Base-by-base conservation (phyloP, 345 rosid genomes). In the Brassica nigra region DNA sequence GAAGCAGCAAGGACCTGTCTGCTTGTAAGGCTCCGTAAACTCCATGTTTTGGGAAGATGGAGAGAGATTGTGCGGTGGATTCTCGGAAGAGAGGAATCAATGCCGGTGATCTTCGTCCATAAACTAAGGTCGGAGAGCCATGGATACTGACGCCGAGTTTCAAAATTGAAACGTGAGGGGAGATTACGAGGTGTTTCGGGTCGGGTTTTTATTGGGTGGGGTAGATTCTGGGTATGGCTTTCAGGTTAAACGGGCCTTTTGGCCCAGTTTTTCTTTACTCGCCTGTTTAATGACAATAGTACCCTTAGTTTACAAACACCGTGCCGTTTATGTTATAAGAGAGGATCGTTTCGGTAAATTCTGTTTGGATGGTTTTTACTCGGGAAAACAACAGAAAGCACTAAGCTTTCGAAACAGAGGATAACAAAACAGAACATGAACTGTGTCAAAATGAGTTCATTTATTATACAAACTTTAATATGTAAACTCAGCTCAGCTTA, bases 1-100 rank as follows among this genome's bases (percentile, higher is more conserved):
- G 83, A 95, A 95, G 68, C 91, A 89, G 77, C 90, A 90, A 23
- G 97, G 93, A 37, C 98, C 99, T 14, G 98, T 86, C 78, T 87
- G 99, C 82, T 91, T 89, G 80, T 86, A 89, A 73, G 99, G 80
- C 16, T 90, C 99, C 1, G 99, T 95, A 69, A 93, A 95, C 83
- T 95, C 98, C 99, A 95, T 95, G 12, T 23, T 44, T 65, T 29
- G 10, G 39, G 16, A 12, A 6, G 55, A 7, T 8, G 27, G 8
- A 7, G 59, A 14, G 16, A 54, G 27, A 76, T 42, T 70, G 42
- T 11, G n/a, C 27, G 14, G 34, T 0, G 1, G 68, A 47, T 59
- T 58, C 58, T 10, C 55, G 4, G 27, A 36, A 30, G 66, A 65
- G 10, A 57, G 0, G 44, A 44, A 5, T 15, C 79, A 66, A 71